Evolutionary conservation across 441 rosid genomes (phyloP), one percentile per base, ranked within the genome.

Genomic region (Capsella rubella): DNA sequence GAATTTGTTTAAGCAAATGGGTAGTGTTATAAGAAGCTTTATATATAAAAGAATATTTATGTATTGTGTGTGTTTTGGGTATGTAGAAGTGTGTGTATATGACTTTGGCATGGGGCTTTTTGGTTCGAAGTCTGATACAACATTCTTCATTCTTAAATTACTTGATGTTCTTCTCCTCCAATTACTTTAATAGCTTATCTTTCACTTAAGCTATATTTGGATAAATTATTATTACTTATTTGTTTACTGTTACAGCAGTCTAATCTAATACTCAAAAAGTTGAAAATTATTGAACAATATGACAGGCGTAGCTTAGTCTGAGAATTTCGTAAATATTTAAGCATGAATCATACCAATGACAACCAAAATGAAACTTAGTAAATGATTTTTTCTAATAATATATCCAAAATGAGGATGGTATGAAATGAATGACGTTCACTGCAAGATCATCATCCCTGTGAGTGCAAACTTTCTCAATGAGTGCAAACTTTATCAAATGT

Each of bases 41-140:
- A 54, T 62, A 67, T 72, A 63, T 53, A 42, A 1, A 21, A 3
- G 32, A 52, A 57, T 42, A 16, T 77, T 10, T 37, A 2, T 65
- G 5, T 47, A 5, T 21, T 42, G n/a, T 76, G 27, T 70, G 31
- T 63, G 55, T 39, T 66, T 66, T 6, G 42, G 40, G 74, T 70
- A 62, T 62, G 69, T 47, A 56, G 34, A 64, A 53, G 65, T 76
- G 75, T 70, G 39, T 77, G 42, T 71, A 45, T 65, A 32, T 78
- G 71, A 78, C 81, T 78, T 78, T 67, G 81, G 78, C 70, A 67
- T 67, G 66, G 66, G 71, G 71, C 8, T 68, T 72, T 21, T 67
- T 67, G 52, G 67, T 72, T 34, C 77, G 45, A n/a, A 54, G 81
- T 78, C 78, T 16, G 21, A 72, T 65, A 67, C 15, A 66, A 67